Evolutionary conservation across 495 filamentous ascomycete species (phyloP).

Genomic region (Parathielavia appendiculata): DNA sequence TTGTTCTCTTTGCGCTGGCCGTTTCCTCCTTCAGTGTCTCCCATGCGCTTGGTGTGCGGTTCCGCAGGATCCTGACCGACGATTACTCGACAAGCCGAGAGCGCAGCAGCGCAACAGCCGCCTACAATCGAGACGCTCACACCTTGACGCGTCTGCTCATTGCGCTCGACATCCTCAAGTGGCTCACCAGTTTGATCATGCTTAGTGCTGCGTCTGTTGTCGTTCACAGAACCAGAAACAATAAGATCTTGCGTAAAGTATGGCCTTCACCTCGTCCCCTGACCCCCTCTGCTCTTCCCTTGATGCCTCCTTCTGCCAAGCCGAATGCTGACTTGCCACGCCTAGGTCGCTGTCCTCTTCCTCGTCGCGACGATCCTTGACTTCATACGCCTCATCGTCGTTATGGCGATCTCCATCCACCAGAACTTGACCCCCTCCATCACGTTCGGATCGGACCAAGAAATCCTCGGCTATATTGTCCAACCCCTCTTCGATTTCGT

Average conservation of each 20-base stretch:
- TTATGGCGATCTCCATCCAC: conserved; percentile 11
- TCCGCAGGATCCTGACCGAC: not conserved
- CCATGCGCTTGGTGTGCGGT: not conserved
- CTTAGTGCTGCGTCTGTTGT: conserved; percentile 9
- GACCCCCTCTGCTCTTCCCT: not conserved
- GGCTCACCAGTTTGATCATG: conserved; percentile 18
- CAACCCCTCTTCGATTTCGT: conserved; percentile 17
- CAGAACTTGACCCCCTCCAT: not conserved
- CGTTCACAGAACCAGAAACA: conserved; percentile 11
- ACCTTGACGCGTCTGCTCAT: not conserved
- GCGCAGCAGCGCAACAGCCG: not conserved
- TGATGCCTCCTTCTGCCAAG: too few species aligned
- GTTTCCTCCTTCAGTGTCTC: conserved; percentile 6
- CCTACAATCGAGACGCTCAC: not conserved
- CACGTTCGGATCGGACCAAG: not conserved
- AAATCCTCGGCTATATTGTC: conserved; percentile 1
- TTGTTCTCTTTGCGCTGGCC: conserved; percentile 15
- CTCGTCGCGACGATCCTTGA: conserved; percentile 17
- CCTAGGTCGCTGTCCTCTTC: conserved; percentile 16
- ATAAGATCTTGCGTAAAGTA: conserved; percentile 14
- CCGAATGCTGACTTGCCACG: too few species aligned
- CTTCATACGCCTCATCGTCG: conserved; percentile 13
- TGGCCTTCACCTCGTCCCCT: not conserved
- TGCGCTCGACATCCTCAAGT: conserved; percentile 16
- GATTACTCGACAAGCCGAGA: too few species aligned